Percentiles rank a stretch among this genome's conserved stretches.
Conservation (phyloP, 768 basidiomycete genomes). For the Rubroboletus pulcherrimus region DNA sequence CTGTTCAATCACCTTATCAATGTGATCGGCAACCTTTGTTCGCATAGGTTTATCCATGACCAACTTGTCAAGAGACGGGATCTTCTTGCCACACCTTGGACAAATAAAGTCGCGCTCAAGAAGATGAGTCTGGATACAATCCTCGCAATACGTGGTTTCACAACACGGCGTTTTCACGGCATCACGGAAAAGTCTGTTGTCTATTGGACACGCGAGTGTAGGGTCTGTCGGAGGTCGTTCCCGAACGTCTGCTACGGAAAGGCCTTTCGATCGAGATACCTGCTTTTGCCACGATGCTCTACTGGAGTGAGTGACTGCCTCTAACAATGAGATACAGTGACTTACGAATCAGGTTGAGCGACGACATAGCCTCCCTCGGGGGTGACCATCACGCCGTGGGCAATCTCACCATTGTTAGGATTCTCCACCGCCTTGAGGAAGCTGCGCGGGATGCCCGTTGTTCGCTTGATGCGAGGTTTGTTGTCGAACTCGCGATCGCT, state of each 20-base stretch:
- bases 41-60: slow-evolving; percentile 76
- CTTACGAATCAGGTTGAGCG: slow-evolving; percentile 93
- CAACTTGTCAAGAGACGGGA: slow-evolving; percentile 86
- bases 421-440: slow-evolving; percentile 96
- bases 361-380: slow-evolving; percentile 98
- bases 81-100: slow-evolving; percentile 84
- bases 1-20: slow-evolving; percentile 76
- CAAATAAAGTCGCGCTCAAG: slow-evolving; percentile 95
- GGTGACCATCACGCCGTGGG: slow-evolving; percentile 95
- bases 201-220: slow-evolving; percentile 82
- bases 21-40: slow-evolving; percentile 74
- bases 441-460: slow-evolving; percentile 96
- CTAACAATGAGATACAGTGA: slow-evolving; percentile 13
- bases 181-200: slow-evolving; percentile 90
- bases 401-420: slow-evolving; percentile 64
- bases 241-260: slow-evolving; percentile 86
- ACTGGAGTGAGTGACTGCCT: slow-evolving; percentile 1
- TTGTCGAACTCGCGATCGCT: slow-evolving; percentile 94
- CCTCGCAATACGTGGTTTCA: slow-evolving; percentile 88
- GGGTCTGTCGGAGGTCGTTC: slow-evolving; percentile 79
- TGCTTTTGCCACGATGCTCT: slow-evolving; percentile 97
- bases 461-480: slow-evolving; percentile 92
- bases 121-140: slow-evolving; percentile 92
- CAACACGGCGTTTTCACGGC: slow-evolving; percentile 97
- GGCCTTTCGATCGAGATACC: slow-evolving; percentile 68